Base-by-base conservation (phyloP, 1,284 basidiomycete genomes). In the Rhodotorula mucilaginosa region DNA sequence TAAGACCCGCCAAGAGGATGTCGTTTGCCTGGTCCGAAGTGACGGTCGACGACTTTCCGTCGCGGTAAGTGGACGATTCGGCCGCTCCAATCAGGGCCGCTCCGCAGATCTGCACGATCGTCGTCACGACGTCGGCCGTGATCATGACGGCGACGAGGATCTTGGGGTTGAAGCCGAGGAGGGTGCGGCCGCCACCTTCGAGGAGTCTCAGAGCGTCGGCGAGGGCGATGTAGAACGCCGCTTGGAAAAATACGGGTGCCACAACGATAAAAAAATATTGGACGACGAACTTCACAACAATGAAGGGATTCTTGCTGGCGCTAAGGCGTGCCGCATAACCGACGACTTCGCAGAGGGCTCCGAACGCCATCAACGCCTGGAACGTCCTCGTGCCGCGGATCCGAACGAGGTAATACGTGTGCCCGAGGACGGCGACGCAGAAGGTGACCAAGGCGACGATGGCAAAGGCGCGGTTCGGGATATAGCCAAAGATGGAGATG, bases 81-180 rank as follows among this genome's bases (percentile, higher is more conserved):
- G 82, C 79, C 0, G 80, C 78, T 23, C 83, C 83, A 63, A 84
- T 81, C 23, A 84, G 72, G 15, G 82, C 82, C 0, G 83, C 82
- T 10, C 83, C 83, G 21, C 73, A 74, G 39, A 83, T 78, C 65
- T 83, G 83, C 12, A 83, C 72, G 31, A 81, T 77, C 29, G 81
- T 82, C n/a, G 79, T 80, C 26, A 81, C 64, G n/a, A 78, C 72
- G 68, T 83, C 82, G 61, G 80, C 78, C 23, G 77, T 69, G 48
- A 82, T 78, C 76, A 83, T 82, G 71, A 77, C 79, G 77, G 64
- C 12, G 4, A 65, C 64, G 39, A 65, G 59, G 46, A 61, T 59
- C 61, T 61, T 69, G 7, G 69, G 61, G n/a, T 60, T 26, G 46
- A 65, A 67, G n/a, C 69, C 56, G 16, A 66, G 34, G 19, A 57